Percentiles rank a stretch among this genome's conserved stretches.
Evolutionary conservation across 192 early-diverging fungal genomes (phyloP).

Genomic region (Jimgerdemannia flammicorona): DNA sequence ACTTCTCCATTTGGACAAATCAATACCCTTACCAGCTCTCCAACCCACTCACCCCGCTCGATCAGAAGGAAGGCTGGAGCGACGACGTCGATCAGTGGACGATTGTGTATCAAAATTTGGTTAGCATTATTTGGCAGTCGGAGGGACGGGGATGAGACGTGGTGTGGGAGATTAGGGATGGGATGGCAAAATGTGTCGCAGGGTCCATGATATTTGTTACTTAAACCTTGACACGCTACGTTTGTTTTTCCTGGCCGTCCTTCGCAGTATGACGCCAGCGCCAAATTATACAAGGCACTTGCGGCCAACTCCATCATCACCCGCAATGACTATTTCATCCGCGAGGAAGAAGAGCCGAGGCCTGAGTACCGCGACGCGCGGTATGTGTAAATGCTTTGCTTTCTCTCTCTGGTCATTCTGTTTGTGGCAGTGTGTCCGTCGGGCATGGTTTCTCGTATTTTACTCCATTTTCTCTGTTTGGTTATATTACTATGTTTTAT

Average conservation of each 20-base stretch:
- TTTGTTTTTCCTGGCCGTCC: too few relatives aligned
- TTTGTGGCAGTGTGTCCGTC: too few relatives aligned
- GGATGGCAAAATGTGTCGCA: too few relatives aligned
- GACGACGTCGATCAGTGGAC: conserved; percentile 44
- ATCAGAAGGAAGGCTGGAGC: conserved; percentile 38
- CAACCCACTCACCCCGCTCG: conserved; percentile 39
- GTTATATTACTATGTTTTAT: too few relatives aligned
- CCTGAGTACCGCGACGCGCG: conserved; percentile 38
- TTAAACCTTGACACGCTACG: too few relatives aligned
- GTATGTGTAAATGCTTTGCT: conserved; percentile 8
- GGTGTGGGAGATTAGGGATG: too few relatives aligned
- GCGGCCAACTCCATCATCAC: conserved; percentile 17
- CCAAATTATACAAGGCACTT: conserved; percentile 38
- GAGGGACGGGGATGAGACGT: too few relatives aligned
- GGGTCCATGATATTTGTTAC: too few relatives aligned
- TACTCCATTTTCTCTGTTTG: too few relatives aligned
- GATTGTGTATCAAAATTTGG: conserved; percentile 43
- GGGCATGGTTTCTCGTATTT: too few relatives aligned
- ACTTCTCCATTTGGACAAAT: conserved; percentile 59
- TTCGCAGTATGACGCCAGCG: conserved; percentile 43
- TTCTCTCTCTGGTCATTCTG: too few relatives aligned
- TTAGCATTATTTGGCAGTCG: conserved; percentile 3
- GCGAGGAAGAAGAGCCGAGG: conserved; percentile 38
- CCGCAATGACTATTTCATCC: conserved; percentile 42
- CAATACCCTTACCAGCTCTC: conserved; percentile 54